Conservation (phyloP, 2,329 filamentous ascomycete genomes). For the Pezicula neosporulosa region DNA sequence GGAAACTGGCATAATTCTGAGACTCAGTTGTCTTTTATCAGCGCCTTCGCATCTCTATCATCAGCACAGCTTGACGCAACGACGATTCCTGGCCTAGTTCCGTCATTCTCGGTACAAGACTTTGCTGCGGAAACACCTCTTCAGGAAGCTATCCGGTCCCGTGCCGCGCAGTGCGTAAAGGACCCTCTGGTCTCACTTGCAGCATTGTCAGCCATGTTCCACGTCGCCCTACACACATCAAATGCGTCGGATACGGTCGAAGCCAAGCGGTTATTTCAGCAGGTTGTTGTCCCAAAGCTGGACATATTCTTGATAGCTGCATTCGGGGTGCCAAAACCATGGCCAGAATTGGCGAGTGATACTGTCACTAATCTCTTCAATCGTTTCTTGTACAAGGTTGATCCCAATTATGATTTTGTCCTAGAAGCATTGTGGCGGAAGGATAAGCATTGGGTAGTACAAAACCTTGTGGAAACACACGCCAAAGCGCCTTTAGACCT, state of each 20-base stretch:
- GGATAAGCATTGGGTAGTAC: constrained; percentile 81
- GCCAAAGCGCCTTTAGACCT: constrained; percentile 66
- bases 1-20: constrained; percentile 82
- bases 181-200: constrained; percentile 88
- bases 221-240: constrained; percentile 58
- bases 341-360: constrained; percentile 71
- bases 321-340: constrained; percentile 73
- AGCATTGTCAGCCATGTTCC: constrained; percentile 69
- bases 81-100: constrained; percentile 76
- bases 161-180: constrained; percentile 66
- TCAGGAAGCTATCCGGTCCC: constrained; percentile 45
- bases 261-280: constrained; percentile 62
- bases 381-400: constrained; percentile 76
- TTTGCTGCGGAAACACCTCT: constrained; percentile 56
- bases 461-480: constrained; percentile 75
- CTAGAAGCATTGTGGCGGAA: constrained; percentile 90
- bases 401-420: constrained; percentile 80
- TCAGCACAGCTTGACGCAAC: constrained; percentile 77
- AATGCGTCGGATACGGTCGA: constrained; percentile 60
- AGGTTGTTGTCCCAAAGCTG: constrained; percentile 68
- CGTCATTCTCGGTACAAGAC: constrained; percentile 67
- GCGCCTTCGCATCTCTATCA: constrained; percentile 75
- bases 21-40: constrained; percentile 90
- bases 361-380: constrained; percentile 76
- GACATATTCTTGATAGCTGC: constrained; percentile 78